Percentiles rank a stretch among this genome's conserved stretches.
Conservation (phyloP, 2,329 filamentous ascomycete genomes). For the Aspergillus neoniger region DNA sequence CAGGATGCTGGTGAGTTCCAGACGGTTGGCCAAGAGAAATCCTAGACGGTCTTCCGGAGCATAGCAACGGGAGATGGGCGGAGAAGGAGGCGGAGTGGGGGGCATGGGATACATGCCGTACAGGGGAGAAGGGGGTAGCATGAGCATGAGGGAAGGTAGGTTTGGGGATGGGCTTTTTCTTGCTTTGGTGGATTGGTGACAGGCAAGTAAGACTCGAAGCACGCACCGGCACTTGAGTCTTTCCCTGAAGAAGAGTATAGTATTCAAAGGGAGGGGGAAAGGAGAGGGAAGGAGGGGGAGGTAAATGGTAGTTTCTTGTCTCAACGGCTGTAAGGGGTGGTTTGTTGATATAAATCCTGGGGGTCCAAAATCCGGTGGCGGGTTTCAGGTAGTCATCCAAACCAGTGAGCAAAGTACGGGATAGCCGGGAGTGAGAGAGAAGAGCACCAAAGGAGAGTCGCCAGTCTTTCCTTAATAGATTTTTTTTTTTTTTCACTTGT, state of each 20-base stretch:
- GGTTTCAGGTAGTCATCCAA: constrained; percentile 9
- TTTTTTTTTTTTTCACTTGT: background rate
- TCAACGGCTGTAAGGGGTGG: constrained; percentile 9
- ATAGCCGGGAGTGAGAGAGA: background rate
- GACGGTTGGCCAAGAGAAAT: constrained; percentile 75
- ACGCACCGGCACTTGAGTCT: constrained; percentile 1
- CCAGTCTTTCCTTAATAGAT: constrained; percentile 1
- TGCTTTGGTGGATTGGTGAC: too few species aligned
- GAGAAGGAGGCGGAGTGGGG: constrained; percentile 49
- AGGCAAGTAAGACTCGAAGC: constrained; percentile 1
- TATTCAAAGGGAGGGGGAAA: background rate
- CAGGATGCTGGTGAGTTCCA: constrained; percentile 81
- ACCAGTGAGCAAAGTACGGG: constrained; percentile 7
- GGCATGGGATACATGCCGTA: constrained; percentile 48
- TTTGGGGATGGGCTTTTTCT: background rate
- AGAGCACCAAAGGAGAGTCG: constrained; percentile 17
- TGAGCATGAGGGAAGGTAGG: constrained; percentile 12
- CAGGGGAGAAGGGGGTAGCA: constrained; percentile 22
- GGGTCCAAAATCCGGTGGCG: constrained; percentile 16
- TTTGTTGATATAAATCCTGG: constrained; percentile 17
- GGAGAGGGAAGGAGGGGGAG: constrained; percentile 17
- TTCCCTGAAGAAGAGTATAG: background rate
- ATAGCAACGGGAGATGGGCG: constrained; percentile 53
- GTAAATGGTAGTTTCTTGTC: background rate
- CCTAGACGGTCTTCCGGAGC: constrained; percentile 84